phyloP scores from a whole-genome alignment of 2,329 filamentous ascomycete genomes.

The Xylaria sp. region DNA sequence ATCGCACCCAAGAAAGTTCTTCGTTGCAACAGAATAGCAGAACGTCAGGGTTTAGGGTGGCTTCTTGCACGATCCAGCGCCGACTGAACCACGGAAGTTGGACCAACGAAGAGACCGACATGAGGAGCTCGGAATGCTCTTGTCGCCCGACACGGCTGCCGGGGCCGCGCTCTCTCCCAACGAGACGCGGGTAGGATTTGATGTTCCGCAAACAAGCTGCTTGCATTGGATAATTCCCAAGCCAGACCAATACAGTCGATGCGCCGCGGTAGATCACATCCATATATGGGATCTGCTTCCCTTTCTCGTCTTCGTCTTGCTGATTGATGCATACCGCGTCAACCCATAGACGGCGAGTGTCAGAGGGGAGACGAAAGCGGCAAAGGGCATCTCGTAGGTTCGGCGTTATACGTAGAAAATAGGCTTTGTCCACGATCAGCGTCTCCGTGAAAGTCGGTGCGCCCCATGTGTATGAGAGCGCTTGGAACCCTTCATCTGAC shows the following conservation, averaged over 20 bases:
- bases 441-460: conserved; percentile 19
- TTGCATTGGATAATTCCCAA: conserved; percentile 24
- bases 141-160: conserved; percentile 19
- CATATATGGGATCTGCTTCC: conserved; percentile 30
- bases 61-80: conserved; percentile 29
- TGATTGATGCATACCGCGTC: conserved; percentile 31
- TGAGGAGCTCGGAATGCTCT: conserved; percentile 15
- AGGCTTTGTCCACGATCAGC: neutral
- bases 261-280: conserved; percentile 25
- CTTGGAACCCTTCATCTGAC: conserved; percentile 15
- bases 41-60: conserved; percentile 22
- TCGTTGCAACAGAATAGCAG: conserved; percentile 12
- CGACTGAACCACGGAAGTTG: conserved; percentile 26
- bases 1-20: conserved; percentile 14
- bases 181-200: conserved; percentile 15
- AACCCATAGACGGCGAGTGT: conserved; percentile 15
- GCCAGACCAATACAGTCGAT: conserved; percentile 27
- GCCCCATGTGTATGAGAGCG: conserved; percentile 28
- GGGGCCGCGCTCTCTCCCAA: conserved; percentile 10
- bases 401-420: conserved; percentile 22
- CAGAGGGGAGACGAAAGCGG: conserved; percentile 19
- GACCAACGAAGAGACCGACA: conserved; percentile 18
- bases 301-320: conserved; percentile 25
- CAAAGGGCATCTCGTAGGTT: conserved; percentile 25
- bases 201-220: conserved; percentile 19